Conservation (phyloP, 176 grass and related monocot genomes). For the Rhipidocladum racemiflorum region DNA sequence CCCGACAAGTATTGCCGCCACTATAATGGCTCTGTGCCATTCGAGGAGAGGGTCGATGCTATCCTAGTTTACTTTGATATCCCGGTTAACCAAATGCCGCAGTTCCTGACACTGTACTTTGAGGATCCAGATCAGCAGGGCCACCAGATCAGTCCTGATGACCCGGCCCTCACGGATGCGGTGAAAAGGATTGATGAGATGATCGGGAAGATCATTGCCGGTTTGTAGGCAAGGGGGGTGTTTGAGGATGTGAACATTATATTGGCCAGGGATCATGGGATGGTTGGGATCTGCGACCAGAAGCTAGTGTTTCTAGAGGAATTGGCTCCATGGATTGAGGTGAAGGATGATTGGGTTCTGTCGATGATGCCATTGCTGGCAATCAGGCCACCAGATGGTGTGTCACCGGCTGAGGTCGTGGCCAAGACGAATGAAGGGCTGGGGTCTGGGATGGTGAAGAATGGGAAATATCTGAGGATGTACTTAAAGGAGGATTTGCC, state of each 20-base stretch:
- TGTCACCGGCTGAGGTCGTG: constrained; percentile 54
- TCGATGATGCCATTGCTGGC: constrained; percentile 67
- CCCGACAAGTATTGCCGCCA: constrained; percentile 62
- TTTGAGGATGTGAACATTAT: constrained; percentile 94
- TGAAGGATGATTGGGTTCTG: constrained; percentile 60
- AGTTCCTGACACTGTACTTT: constrained; percentile 82
- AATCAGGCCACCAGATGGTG: constrained; percentile 53
- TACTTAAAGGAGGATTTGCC: constrained; percentile 89
- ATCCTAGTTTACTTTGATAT: constrained; percentile 82
- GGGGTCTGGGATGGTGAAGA: constrained; percentile 67
- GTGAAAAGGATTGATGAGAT: constrained; percentile 64
- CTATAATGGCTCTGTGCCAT: constrained; percentile 72
- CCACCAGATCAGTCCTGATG: constrained; percentile 83
- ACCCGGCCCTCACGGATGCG: constrained; percentile 58
- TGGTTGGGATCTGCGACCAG: constrained; percentile 84
- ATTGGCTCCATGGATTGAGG: constrained; percentile 65
- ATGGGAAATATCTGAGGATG: constrained; percentile 68
- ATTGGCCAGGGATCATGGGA: constrained; percentile 77
- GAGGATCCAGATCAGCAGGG: constrained; percentile 95
- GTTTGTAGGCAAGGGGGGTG: constrained; percentile 67
- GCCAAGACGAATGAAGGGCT: constrained; percentile 89
- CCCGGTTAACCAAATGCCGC: constrained; percentile 56
- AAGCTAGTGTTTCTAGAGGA: constrained; percentile 73
- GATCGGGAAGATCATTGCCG: constrained; percentile 68
- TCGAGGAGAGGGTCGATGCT: constrained; percentile 69